phyloP scores from a whole-genome alignment of 2,329 filamentous ascomycete species.

The Venturia nashicola region DNA sequence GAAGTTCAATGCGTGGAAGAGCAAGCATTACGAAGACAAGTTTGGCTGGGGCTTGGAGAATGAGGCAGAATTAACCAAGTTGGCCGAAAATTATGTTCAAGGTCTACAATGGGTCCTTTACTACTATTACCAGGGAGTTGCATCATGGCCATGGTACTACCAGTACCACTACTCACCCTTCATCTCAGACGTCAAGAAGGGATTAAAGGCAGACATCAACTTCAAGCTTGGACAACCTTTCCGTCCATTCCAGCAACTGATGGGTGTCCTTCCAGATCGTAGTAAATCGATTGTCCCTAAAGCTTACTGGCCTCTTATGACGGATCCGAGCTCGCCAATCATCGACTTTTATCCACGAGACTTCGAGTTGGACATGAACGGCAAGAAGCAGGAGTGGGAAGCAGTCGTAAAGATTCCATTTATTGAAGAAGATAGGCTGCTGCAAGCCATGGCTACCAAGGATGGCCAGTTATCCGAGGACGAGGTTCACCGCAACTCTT shows the following conservation, averaged over 20 bases:
- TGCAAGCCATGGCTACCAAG: conserved; percentile 75
- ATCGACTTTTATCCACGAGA: conserved; percentile 97
- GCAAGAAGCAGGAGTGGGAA: conserved; percentile 99
- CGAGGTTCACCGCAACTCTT: conserved; percentile 75
- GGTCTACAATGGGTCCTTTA: conserved; percentile 95
- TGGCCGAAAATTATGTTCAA: conserved; percentile 95
- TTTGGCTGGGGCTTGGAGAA: conserved; percentile 80
- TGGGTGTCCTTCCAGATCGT: conserved; percentile 94
- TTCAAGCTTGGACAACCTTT: conserved; percentile 94
- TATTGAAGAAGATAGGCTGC: conserved; percentile 80
- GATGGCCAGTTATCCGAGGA: conserved; percentile 66
- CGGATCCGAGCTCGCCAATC: conserved; percentile 76
- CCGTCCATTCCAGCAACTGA: conserved; percentile 87
- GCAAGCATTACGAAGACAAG: conserved; percentile 82
- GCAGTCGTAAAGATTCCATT: conserved; percentile 98
- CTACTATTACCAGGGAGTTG: conserved; percentile 96
- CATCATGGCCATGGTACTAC: conserved; percentile 98
- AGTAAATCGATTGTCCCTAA: conserved; percentile 91
- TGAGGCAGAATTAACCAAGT: conserved; percentile 64
- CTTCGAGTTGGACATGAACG: conserved; percentile 98
- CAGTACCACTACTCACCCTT: conserved; percentile 93
- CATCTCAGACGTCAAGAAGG: conserved; percentile 81
- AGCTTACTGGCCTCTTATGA: conserved; percentile 89
- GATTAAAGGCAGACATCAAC: conserved; percentile 73
- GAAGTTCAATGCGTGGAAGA: conserved; percentile 88